These are phyloP conservation scores for Calcarisporium arbuscula DNA, from an alignment of 2,329 filamentous ascomycete genomes.

Conservation along the genomic window DNA sequence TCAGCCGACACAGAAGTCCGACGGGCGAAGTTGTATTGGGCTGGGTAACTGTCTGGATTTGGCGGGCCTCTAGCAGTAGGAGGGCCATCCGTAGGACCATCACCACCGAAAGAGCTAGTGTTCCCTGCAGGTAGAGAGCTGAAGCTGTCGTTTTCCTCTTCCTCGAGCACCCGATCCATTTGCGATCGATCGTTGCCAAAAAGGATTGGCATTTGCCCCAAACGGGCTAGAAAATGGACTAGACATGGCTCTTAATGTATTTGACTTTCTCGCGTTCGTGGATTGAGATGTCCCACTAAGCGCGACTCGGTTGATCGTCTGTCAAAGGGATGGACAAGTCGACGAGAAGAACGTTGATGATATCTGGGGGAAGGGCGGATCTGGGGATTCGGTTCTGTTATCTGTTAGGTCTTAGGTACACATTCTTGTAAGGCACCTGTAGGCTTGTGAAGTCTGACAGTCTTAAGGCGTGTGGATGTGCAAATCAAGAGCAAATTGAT, in stretches of 20 bases:
- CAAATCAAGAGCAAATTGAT: too few species aligned
- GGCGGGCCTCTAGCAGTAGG: conserved; percentile 42
- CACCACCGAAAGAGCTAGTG: conserved; percentile 50
- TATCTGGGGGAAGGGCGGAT: too few species aligned
- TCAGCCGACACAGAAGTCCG: conserved; percentile 96
- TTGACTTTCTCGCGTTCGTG: too few species aligned
- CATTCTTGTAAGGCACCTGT: too few species aligned
- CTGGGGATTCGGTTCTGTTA: too few species aligned
- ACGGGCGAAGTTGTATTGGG: conserved; percentile 87
- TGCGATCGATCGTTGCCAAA: conserved; percentile 37
- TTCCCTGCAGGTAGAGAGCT: conserved; percentile 46
- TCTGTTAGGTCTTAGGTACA: too few species aligned
- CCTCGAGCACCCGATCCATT: conserved; percentile 62
- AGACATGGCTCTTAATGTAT: conserved; percentile 62
- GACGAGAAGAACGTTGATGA: too few species aligned
- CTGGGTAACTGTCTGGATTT: conserved; percentile 68
- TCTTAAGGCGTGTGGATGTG: too few species aligned
- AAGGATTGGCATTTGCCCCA: conserved; percentile 64
- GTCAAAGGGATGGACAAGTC: too few species aligned
- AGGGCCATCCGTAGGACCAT: conserved; percentile 39
- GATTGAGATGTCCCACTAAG: too few species aligned
- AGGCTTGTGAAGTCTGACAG: too few species aligned
- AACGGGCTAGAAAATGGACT: conserved; percentile 72
- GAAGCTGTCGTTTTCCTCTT: conserved; percentile 73
- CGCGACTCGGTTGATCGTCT: too few species aligned